Evolutionary conservation across 768 basidiomycete genomes (phyloP), one percentile per base, ranked within the genome.

Genomic region (Saitozyma sp.): DNA sequence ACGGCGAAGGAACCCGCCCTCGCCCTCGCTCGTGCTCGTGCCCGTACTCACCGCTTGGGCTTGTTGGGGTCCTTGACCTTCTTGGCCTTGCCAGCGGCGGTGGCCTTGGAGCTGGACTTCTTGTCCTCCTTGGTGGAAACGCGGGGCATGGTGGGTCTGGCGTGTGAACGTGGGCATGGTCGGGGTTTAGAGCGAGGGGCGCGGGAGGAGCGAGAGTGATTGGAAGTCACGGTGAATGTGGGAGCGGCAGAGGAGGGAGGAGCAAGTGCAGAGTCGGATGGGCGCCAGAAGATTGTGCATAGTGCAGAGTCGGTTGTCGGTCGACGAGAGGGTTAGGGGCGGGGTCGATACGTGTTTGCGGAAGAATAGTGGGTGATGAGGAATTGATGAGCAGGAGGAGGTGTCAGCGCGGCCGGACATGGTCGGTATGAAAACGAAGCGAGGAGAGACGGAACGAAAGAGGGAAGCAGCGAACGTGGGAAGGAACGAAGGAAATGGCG

Each of bases 41-140:
- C n/a, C n/a, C 29, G 29, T 14, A 73, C 71, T 66, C 64, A 79
- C 78, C 77, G 87, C 83, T 97, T 96, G 64, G 92, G 92, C 50
- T 88, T 86, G 80, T 89, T 89, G 64, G 85, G 86, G 79, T 92
- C 88, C 68, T 76, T 76, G 54, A 20, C 63, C 45, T 69, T 59
- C 58, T 65, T 66, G 37, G 54, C 55, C 59, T 59, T 62, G 53
- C 68, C 68, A 64, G 61, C 64, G 43, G 58, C 56, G 55, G 63
- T 54, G 59, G 57, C 62, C 55, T 60, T 70, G 57, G 54, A 29
- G 14, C 46, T 29, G 38, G 51, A 10, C 55, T 45, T 88, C 16
- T 29, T 58, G 42, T 50, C 83, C 81, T 89, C 88, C 48, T 86
- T 81, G 45, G 85, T 79, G 43, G 68, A 67, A 79, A 86, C 89